Base-by-base conservation (phyloP, 2,329 filamentous ascomycete species). In the Sclerotinia spermophila region DNA sequence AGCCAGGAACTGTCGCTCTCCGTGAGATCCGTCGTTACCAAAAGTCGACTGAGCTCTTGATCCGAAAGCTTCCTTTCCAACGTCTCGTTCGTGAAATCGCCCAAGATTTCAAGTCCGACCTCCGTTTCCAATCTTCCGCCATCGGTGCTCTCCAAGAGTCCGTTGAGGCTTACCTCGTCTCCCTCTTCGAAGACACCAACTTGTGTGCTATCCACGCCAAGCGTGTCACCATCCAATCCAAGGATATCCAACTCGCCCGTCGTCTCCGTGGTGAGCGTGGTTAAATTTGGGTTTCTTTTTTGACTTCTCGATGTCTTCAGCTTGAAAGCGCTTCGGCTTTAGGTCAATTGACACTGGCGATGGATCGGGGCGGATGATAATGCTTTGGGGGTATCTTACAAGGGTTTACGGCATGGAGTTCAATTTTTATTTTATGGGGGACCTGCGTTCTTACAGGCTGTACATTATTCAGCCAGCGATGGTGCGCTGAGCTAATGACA, bases 11-110 rank as follows among this genome's bases (percentile, higher is more conserved):
- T 81, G 92, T 97, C 85, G 95, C 95, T 88, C 92, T 98, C 80
- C 93, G 94, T 89, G 96, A 99, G 86, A 99, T 99, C 80, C 92
- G 95, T 87, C 92, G 92, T 81, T 98, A 98, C 87, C 95, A 98
- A 86, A 97, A 97, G 86, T 93, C 91, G 75, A 97, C 95, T 67
- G 94, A 98, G 86, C 90, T 99, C 67, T 86, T 99, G 79, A 94
- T 99, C 84, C 90, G 93, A 84, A 98, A 97, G 88, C 91, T 97
- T 75, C 96, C 96, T 73, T 99, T 99, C 87, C 93, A 97, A 86
- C 92, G 96, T 82, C 86, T 99, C 81, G 96, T 97, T 76, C 93
- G 94, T 87, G 94, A 99, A 86, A 97, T 98, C 74, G 94, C 94
- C 53, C 91, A 96, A 83, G 92, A 97, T 84, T 94, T 97, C 88